A percentile compares a stretch with the other conserved stretches of the same genome.
phyloP scores from a whole-genome alignment of 805 yeast genomes.

The Ogataea populi-albae region DNA sequence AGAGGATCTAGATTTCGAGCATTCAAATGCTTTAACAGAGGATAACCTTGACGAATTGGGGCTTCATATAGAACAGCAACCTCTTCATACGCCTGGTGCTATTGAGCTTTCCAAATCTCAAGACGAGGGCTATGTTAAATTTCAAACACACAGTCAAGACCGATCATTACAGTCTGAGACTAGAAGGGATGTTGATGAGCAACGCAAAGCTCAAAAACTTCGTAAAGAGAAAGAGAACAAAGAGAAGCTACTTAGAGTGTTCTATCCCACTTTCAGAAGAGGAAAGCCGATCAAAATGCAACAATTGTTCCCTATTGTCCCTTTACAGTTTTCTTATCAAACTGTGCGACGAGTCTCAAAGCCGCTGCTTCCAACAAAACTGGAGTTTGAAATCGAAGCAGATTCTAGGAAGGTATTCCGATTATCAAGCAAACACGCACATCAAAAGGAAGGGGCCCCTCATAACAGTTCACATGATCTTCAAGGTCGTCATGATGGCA shows the following conservation, averaged over 20 bases:
- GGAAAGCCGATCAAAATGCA: slow-evolving; percentile 62
- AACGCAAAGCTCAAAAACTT: slow-evolving; percentile 13
- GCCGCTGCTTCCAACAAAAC: slow-evolving; percentile 57
- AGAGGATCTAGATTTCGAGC: slow-evolving; percentile 32
- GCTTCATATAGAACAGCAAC: slow-evolving; percentile 6
- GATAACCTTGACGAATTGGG: slow-evolving; percentile 20
- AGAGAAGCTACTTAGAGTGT: slow-evolving; percentile 39
- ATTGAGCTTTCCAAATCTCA: too few relatives aligned
- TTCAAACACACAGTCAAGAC: slow-evolving; percentile 8
- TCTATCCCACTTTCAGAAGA: slow-evolving; percentile 62
- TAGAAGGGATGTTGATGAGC: slow-evolving; percentile 13
- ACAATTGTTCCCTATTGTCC: slow-evolving; percentile 57
- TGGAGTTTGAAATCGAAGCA: slow-evolving; percentile 56
- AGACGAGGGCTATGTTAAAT: slow-evolving; percentile 3
- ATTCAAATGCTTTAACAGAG: slow-evolving; percentile 24
- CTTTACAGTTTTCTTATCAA: slow-evolving; percentile 51
- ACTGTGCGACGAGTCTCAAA: slow-evolving; percentile 42
- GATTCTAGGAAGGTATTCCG: slow-evolving; percentile 59
- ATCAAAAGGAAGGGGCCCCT: slow-evolving; percentile 10
- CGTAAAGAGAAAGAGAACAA: slow-evolving; percentile 32
- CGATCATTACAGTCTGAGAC: slow-evolving; percentile 22
- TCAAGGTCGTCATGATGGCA: not conserved
- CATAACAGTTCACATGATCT: slow-evolving; percentile 7
- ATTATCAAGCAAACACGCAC: slow-evolving; percentile 21
- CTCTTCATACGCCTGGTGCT: slow-evolving; percentile 3